Base-by-base conservation (phyloP, 441 rosid species). In the Capsella rubella region DNA sequence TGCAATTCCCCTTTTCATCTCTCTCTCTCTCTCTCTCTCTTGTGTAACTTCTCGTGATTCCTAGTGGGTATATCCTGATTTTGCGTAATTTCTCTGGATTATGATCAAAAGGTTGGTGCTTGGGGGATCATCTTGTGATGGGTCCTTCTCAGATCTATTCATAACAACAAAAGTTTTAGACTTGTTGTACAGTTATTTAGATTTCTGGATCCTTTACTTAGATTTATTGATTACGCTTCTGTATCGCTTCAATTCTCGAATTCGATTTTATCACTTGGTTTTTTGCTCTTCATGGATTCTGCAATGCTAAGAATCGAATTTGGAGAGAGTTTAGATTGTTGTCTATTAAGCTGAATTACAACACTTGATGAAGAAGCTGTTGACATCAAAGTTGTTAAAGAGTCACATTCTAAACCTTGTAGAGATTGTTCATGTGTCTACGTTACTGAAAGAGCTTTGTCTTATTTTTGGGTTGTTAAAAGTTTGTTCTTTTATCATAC, bases 61-160 rank as follows among this genome's bases (percentile, higher is more conserved):
- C 18, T 67, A 60, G 28, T 40, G 79, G 57, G 73, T 67, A n/a
- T 49, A 15, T 32, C 18, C 12, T 37, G 59, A 28, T 39, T 63
- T 65, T 45, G 60, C 59, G n/a, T 46, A 34, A 11, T 46, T 46
- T 64, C 10, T 43, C 14, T 6, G 34, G 28, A 25, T 55, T 56
- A 55, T 9, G 35, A 21, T 52, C 25, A 72, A 77, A 21, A 65
- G 64, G 52, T 66, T 66, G 64, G 52, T 51, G 15, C 77, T 78
- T 72, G 13, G 50, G 8, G n/a, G 39, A 51, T 35, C 42, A 47
- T 62, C 31, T 32, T 45, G 42, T 63, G 14, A 64, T 77, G 51
- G 37, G 37, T 60, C 29, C 16, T 65, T 58, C 67, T 59, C 69
- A 14, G 77, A 78, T 78, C 77, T 64, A 50, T 25, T 50, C 28